Base-by-base conservation (phyloP, 1,284 basidiomycete genomes). In the Ganoderma lucidum region DNA sequence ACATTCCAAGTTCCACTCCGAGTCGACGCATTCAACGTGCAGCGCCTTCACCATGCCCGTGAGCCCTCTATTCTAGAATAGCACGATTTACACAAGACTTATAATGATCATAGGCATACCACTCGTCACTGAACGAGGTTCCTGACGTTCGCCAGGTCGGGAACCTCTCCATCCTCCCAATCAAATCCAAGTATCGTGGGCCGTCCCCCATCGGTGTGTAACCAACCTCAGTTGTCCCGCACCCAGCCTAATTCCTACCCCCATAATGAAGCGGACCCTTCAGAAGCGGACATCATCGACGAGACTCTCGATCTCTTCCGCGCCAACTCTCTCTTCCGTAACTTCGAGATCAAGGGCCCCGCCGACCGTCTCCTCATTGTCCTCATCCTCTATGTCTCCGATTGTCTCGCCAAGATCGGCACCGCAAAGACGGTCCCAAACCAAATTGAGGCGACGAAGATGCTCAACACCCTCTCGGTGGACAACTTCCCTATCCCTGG, bases 281-380 rank as follows among this genome's bases (percentile, higher is more conserved):
- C 88, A 14, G 85, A 91, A 71, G 87, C 90, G 53, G 98, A 99
- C 81, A 96, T 99, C 76, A 89, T 99, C 74, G 97, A 99, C 81
- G 98, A 99, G 84, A 92, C 96, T 3, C 86, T 99, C 65, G 96
- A 98, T 83, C 91, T 99, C 68, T 99, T 99, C 85, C 93, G 98
- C 63, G 97, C 98, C 79, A 99, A 99, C 84, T 98, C 96, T 60
- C 92, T 99, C 71, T 99, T 99, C 84, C 93, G 98, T 78, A 99
- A 99, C 86, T 99, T 99, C 80, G 98, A 99, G 86, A 99, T 99
- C 90, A 98, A 99, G 83, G 96, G 98, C 35, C 93, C 95, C 64
- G 97, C 97, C 61, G 98, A 99, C 85, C 92, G 98, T 66, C 90
- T 95, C 45, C 88, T 99, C 78, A 99, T 99, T 85, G 92, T 99